These are phyloP conservation scores for Cutaneotrichosporon sp. DNA, from an alignment of 1,284 basidiomycete species.

Conservation along the genomic window DNA sequence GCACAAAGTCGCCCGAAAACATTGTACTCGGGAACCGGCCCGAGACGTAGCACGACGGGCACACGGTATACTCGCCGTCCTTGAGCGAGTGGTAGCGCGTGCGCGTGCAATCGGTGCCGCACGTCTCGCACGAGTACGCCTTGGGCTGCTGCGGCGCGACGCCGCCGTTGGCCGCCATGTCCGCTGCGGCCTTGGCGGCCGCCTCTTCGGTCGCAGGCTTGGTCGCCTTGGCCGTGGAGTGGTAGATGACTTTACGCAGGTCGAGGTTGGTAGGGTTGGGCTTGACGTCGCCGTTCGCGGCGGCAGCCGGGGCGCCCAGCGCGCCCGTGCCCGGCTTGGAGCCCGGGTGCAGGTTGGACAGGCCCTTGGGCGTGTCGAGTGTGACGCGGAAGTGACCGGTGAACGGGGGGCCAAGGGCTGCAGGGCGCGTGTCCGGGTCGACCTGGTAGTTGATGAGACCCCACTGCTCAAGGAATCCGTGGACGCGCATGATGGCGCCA, in stretches of 20 bases:
- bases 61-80: constrained; percentile 83
- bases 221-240: constrained; percentile 71
- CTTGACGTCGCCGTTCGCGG: constrained; percentile 45
- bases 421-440: constrained; percentile 92
- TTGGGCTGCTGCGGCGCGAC: constrained; percentile 48
- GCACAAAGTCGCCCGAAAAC: constrained; percentile 97
- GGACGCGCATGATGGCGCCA: constrained; percentile 97
- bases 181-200: constrained; percentile 58
- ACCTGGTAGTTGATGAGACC: constrained; percentile 98
- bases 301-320: constrained; percentile 46
- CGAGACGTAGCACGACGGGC: constrained; percentile 86
- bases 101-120: constrained; percentile 84
- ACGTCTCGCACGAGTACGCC: constrained; percentile 83
- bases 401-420: constrained; percentile 91
- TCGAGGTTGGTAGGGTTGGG: constrained; percentile 67
- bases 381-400: constrained; percentile 98
- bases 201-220: constrained; percentile 59
- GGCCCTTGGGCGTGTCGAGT: constrained; percentile 90
- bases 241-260: constrained; percentile 78
- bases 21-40: constrained; percentile 93
- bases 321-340: constrained; percentile 53
- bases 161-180: constrained; percentile 51
- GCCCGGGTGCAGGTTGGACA: constrained; percentile 87
- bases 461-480: constrained; percentile 99
- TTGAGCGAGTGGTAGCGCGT: constrained; percentile 90